phyloP scores from a whole-genome alignment of 2,329 filamentous ascomycete genomes.

The Pyricularia sp. region DNA sequence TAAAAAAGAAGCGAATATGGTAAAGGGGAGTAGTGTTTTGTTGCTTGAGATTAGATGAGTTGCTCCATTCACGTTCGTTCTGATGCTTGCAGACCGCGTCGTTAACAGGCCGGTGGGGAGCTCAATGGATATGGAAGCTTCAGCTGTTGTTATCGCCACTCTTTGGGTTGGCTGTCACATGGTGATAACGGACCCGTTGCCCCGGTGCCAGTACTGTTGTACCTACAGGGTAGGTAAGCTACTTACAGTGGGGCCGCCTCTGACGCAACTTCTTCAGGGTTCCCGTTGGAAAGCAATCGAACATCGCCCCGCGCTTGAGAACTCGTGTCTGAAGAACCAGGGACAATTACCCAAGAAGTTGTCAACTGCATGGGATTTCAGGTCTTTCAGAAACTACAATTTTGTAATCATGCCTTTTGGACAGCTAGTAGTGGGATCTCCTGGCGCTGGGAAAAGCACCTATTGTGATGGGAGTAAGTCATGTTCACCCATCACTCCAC shows the following conservation, averaged over 20 bases:
- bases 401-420: slow-evolving; percentile 44
- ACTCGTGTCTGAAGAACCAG: not conserved
- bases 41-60: not conserved
- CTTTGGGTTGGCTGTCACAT: not conserved
- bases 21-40: not conserved
- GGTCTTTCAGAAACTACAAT: not conserved
- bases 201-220: not conserved
- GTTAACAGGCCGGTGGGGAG: not conserved
- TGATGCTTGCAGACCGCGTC: not conserved
- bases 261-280: not conserved
- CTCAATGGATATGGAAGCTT: not conserved
- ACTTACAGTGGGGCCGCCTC: not conserved
- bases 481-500: not conserved
- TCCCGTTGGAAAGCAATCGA: not conserved
- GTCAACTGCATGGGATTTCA: not conserved
- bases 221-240: not conserved
- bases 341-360: not conserved
- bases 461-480: slow-evolving; percentile 89
- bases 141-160: not conserved
- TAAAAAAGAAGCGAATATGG: not conserved
- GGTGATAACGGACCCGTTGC: not conserved
- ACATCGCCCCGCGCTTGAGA: not conserved
- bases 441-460: slow-evolving; percentile 91
- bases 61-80: not conserved
- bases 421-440: slow-evolving; percentile 86